Conservation (phyloP, 805 yeast species). For the Saccharomycopsis selenospora region DNA sequence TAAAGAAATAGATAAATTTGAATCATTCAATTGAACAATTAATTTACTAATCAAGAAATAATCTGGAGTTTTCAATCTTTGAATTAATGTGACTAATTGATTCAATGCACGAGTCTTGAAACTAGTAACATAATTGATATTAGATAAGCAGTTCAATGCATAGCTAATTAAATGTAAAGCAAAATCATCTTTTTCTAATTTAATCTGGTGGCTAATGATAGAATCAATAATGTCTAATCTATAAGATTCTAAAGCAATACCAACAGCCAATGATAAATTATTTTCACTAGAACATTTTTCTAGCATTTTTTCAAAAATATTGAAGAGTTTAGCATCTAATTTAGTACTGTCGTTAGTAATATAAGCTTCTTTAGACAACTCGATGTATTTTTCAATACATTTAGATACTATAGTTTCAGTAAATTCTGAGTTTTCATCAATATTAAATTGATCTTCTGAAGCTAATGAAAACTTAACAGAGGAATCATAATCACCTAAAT, state of each 20-base stretch:
- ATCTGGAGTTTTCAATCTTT: slow-evolving; percentile 58
- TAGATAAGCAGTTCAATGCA: slow-evolving; percentile 59
- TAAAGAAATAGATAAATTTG: slow-evolving; percentile 56
- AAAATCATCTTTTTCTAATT: slow-evolving; percentile 40
- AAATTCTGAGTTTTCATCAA: slow-evolving; percentile 72
- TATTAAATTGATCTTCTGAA: slow-evolving; percentile 74
- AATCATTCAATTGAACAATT: slow-evolving; percentile 80
- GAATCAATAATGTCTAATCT: slow-evolving; percentile 72
- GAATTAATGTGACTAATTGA: slow-evolving; percentile 52
- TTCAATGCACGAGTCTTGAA: slow-evolving; percentile 63
- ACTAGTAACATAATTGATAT: slow-evolving; percentile 54
- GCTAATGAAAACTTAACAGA: slow-evolving; percentile 84
- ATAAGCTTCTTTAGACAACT: slow-evolving; percentile 46
- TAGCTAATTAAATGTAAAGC: slow-evolving; percentile 58
- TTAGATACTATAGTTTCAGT: slow-evolving; percentile 91
- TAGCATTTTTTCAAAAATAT: slow-evolving; percentile 82
- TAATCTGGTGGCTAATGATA: slow-evolving; percentile 39
- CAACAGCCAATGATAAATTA: slow-evolving; percentile 77
- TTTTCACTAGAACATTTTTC: slow-evolving; percentile 63
- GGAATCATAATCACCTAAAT: slow-evolving; percentile 87
- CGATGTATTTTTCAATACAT: slow-evolving; percentile 78
- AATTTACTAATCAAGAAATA: slow-evolving; percentile 79
- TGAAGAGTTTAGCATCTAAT: slow-evolving; percentile 56
- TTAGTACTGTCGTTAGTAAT: slow-evolving; percentile 30
- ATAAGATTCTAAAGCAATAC: slow-evolving; percentile 83